Evolutionary conservation across 306 rosid species (phyloP).

Genomic region (Nissolia schottii): DNA sequence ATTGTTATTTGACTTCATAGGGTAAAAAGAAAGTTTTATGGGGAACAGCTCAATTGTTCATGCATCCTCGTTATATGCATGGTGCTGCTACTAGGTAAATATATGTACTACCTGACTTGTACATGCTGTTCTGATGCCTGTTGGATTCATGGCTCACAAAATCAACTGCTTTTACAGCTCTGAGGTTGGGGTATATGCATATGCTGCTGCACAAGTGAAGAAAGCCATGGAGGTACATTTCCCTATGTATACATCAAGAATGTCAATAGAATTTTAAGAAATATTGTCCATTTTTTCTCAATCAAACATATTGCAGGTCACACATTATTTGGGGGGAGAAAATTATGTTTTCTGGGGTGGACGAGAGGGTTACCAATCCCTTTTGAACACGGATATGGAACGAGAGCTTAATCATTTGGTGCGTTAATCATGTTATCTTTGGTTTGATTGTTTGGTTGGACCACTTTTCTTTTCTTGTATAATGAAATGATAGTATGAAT

Average conservation of each 20-base stretch:
- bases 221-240: slow-evolving; percentile 90
- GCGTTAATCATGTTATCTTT: slow-evolving; percentile 2
- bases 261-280: not conserved
- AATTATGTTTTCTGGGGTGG: slow-evolving; percentile 99
- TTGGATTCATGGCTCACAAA: slow-evolving; percentile 21
- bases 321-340: slow-evolving; percentile 91
- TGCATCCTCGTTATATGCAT: slow-evolving; percentile 98
- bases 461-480: not conserved
- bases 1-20: slow-evolving; percentile 30
- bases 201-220: slow-evolving; percentile 98
- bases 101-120: not conserved
- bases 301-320: slow-evolving; percentile 53
- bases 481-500: no score
- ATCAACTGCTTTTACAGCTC: slow-evolving; percentile 55
- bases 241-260: not conserved
- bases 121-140: not conserved
- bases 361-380: slow-evolving; percentile 94
- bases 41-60: slow-evolving; percentile 94
- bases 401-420: slow-evolving; percentile 93
- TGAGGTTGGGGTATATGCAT: slow-evolving; percentile 75
- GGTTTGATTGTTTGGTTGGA: not conserved
- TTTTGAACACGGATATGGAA: slow-evolving; percentile 96
- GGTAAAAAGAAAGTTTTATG: slow-evolving; percentile 70
- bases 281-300: slow-evolving; percentile 16
- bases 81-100: slow-evolving; percentile 94